These are phyloP conservation scores for Sphagnum tenellum DNA, from an alignment of 225 moss, liverwort and hornwort species.

Conservation along the genomic window DNA sequence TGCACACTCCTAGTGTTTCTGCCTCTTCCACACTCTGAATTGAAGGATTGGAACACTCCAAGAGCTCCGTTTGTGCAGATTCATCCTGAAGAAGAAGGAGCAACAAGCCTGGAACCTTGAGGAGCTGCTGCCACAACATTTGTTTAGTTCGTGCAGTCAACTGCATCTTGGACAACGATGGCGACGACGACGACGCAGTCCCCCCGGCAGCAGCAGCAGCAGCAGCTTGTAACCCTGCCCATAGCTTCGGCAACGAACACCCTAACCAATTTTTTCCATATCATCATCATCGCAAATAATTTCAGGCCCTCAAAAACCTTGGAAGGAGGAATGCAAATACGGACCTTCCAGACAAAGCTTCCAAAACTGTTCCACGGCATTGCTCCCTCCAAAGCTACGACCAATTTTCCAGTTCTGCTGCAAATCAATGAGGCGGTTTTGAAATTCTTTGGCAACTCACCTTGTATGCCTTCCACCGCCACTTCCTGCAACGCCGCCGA, in stretches of 20 bases:
- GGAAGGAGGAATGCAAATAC: too few relatives aligned
- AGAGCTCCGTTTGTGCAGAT: slow-evolving; percentile 12
- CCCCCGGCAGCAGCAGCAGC: slow-evolving; percentile 12
- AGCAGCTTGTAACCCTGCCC: slow-evolving; percentile 56
- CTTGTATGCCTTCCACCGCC: slow-evolving; percentile 79
- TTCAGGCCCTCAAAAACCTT: too few relatives aligned
- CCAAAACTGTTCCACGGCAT: too few relatives aligned
- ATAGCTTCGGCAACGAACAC: slow-evolving; percentile 73
- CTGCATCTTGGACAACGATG: slow-evolving; percentile 17
- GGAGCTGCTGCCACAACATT: slow-evolving; percentile 71
- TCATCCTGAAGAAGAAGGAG: slow-evolving; percentile 27
- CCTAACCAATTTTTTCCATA: slow-evolving; percentile 23
- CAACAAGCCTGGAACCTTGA: slow-evolving; percentile 58
- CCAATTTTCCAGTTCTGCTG: not conserved
- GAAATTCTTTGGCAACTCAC: slow-evolving; percentile 9
- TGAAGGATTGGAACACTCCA: slow-evolving; percentile 38
- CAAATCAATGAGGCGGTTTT: not conserved
- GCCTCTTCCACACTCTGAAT: slow-evolving; percentile 57
- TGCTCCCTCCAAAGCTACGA: not conserved
- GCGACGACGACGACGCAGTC: too few relatives aligned
- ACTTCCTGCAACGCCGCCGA: slow-evolving; percentile 80
- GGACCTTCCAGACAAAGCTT: too few relatives aligned
- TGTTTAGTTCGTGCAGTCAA: slow-evolving; percentile 54
- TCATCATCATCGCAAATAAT: not conserved
- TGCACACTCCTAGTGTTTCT: slow-evolving; percentile 54